Percentiles rank a stretch among this genome's conserved stretches.
Evolutionary conservation across 768 basidiomycete species (phyloP).

Genomic region (Pleurotus pulmonarius): DNA sequence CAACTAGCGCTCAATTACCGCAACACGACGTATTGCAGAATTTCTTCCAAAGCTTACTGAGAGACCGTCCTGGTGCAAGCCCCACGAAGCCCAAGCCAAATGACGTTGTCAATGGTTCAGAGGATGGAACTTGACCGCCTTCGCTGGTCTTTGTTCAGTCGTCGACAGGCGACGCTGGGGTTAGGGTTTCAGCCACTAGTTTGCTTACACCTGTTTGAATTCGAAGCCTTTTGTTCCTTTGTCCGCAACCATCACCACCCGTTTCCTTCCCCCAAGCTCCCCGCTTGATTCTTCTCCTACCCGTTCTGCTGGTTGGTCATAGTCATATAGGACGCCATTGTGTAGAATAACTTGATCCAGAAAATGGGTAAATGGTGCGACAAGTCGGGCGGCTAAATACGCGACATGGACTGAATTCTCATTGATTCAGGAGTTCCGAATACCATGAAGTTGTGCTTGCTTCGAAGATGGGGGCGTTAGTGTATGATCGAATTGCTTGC

Average conservation of each 20-base stretch:
- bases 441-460: conserved; percentile 71
- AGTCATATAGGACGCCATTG: background rate
- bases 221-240: conserved; percentile 2
- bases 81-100: conserved; percentile 26
- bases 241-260: conserved; percentile 9
- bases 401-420: background rate
- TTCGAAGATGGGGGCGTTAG: conserved; percentile 71
- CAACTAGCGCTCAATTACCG: conserved; percentile 48
- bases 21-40: conserved; percentile 84
- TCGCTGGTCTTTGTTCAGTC: conserved; percentile 12
- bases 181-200: conserved; percentile 9
- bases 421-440: conserved; percentile 55
- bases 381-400: conserved; percentile 7
- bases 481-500: conserved; percentile 44
- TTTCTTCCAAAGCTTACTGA: conserved; percentile 83
- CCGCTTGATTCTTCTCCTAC: conserved; percentile 2
- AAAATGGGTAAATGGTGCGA: conserved; percentile 74
- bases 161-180: background rate
- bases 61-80: conserved; percentile 43
- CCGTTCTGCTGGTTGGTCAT: background rate
- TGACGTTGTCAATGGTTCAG: conserved; percentile 29
- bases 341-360: conserved; percentile 5
- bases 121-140: conserved; percentile 27
- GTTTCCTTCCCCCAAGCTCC: background rate
- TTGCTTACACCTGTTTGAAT: conserved; percentile 9